phyloP scores from a whole-genome alignment of 495 filamentous ascomycete species.

The Melanomma pulvis-pyrius region DNA sequence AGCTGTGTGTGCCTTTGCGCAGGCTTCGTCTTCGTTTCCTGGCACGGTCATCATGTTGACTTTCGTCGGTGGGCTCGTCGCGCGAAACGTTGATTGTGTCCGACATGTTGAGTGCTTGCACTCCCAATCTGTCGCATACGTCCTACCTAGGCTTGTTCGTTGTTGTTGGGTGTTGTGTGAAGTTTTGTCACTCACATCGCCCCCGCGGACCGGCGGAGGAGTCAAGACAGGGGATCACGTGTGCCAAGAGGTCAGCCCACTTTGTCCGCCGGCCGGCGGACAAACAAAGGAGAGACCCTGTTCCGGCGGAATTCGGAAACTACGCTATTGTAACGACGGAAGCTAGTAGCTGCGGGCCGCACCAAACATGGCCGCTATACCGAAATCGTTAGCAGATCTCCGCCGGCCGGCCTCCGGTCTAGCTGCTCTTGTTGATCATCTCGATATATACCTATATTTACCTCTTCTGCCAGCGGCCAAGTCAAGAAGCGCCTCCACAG shows the following conservation, averaged over 20 bases:
- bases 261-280: not conserved
- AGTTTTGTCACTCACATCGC: not conserved
- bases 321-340: no score
- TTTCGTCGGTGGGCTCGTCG: not conserved
- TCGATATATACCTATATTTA: not conserved
- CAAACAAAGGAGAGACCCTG: not conserved
- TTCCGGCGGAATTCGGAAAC: not conserved
- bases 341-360: no score
- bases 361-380: not conserved
- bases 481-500: not conserved
- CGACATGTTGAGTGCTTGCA: not conserved
- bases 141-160: no score
- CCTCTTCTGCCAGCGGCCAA: not conserved
- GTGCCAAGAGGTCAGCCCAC: not conserved
- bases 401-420: not conserved
- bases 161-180: not conserved
- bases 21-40: not conserved
- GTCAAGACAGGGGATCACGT: not conserved
- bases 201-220: not conserved
- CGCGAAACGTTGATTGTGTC: not conserved
- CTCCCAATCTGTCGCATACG: not conserved
- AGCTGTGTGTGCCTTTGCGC: not conserved
- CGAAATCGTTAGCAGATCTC: not conserved
- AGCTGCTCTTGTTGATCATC: not conserved
- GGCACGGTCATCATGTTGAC: not conserved